These are phyloP conservation scores for Colletotrichum acutatum DNA, from an alignment of 2,329 filamentous ascomycete genomes.

Conservation along the genomic window DNA sequence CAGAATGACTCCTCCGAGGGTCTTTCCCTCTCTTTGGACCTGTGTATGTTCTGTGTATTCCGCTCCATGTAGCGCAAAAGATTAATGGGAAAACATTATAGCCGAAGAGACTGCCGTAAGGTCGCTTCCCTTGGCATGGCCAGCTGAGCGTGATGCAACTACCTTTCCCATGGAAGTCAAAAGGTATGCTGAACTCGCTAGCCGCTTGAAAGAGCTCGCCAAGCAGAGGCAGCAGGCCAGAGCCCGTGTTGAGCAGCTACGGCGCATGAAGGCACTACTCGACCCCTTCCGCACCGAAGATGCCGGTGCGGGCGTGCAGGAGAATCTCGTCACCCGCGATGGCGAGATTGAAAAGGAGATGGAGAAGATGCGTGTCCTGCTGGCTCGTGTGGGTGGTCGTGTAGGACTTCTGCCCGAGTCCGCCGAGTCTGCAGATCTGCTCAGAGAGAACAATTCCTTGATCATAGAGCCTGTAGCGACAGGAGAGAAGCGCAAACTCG, in stretches of 20 bases:
- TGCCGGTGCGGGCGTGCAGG: conserved; percentile 61
- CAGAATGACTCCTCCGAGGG: conserved; percentile 51
- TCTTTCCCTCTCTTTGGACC: conserved; percentile 54
- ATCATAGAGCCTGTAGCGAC: conserved; percentile 49
- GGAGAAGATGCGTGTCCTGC: conserved; percentile 72
- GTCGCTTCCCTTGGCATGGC: conserved; percentile 60
- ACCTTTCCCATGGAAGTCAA: conserved; percentile 58
- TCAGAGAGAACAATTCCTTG: conserved; percentile 38
- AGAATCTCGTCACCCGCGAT: conserved; percentile 74
- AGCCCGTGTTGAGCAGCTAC: conserved; percentile 58
- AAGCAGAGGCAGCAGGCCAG: conserved; percentile 51
- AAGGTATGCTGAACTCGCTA: conserved; percentile 62
- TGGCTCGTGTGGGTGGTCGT: conserved; percentile 67
- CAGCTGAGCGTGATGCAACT: conserved; percentile 48
- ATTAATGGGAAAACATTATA: conserved; percentile 36
- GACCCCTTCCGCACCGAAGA: conserved; percentile 56
- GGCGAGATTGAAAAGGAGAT: conserved; percentile 74
- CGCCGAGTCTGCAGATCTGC: conserved; percentile 26
- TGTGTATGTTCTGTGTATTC: conserved; percentile 48
- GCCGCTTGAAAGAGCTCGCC: conserved; percentile 61
- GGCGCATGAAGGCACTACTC: conserved; percentile 61
- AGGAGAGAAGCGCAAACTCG: conserved; percentile 55
- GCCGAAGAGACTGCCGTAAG: conserved; percentile 56
- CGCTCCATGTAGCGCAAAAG: background rate
- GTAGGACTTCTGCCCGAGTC: conserved; percentile 52